A percentile compares a stretch with the other conserved stretches of the same genome.
phyloP scores from a whole-genome alignment of 495 filamentous ascomycete species.

The Penicillium psychrofluorescens region DNA sequence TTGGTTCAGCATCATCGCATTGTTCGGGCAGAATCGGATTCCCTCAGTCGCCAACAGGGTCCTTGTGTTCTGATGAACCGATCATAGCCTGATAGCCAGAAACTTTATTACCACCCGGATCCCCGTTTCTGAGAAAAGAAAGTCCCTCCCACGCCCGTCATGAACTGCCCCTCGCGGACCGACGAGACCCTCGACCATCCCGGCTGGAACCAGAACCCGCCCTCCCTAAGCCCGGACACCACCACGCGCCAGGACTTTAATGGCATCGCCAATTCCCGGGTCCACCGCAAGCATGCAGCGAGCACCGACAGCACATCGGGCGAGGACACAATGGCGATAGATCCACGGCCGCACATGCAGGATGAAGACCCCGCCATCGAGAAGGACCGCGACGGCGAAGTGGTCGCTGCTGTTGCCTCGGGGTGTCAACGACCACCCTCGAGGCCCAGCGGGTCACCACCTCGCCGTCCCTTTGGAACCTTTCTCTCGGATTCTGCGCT shows the following conservation, averaged over 20 bases:
- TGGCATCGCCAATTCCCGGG: constrained; percentile 39
- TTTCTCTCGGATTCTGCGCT: constrained; percentile 10
- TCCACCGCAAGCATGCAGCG: constrained; percentile 26
- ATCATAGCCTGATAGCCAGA: too few relatives aligned
- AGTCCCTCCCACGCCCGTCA: constrained; percentile 16
- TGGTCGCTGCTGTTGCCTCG: constrained; percentile 27
- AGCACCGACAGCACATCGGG: constrained; percentile 10
- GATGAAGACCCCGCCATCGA: constrained; percentile 20
- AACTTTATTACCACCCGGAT: too few relatives aligned
- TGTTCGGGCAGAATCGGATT: constrained; percentile 8
- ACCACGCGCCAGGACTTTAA: constrained; percentile 61
- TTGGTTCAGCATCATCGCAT: too few relatives aligned
- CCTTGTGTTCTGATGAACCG: not conserved
- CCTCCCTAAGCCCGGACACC: constrained; percentile 45
- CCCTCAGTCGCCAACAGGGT: not conserved
- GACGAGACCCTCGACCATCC: constrained; percentile 49
- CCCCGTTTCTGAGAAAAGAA: not conserved
- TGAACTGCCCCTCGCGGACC: constrained; percentile 61
- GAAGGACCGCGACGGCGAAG: constrained; percentile 23
- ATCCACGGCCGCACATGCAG: constrained; percentile 14
- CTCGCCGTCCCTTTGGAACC: constrained; percentile 29
- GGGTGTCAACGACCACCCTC: constrained; percentile 23
- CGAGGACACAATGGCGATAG: constrained; percentile 20
- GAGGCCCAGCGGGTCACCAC: constrained; percentile 29
- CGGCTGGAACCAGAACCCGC: constrained; percentile 54